Conservation (phyloP, 2,329 filamentous ascomycete genomes). For the Hymenoscyphus albidus region DNA sequence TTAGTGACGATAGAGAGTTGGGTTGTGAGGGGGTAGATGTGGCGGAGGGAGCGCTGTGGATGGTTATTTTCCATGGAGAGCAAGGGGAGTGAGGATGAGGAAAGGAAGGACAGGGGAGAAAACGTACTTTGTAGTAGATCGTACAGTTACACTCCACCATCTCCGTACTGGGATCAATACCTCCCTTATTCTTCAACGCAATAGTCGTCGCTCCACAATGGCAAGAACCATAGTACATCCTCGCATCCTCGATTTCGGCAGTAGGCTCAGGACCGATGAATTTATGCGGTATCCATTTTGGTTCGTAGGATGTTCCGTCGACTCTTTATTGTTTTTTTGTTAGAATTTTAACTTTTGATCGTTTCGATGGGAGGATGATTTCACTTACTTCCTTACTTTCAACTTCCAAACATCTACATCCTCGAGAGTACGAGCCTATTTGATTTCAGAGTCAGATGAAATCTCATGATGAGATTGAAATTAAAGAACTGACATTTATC, state of each 20-base stretch:
- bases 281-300: conserved; percentile 14
- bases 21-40: not conserved
- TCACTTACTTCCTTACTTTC: conserved; percentile 14
- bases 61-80: not conserved
- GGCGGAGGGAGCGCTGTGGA: conserved; percentile 2
- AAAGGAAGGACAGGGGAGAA: not conserved
- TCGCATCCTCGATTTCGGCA: conserved; percentile 18
- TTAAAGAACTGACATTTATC: conserved; percentile 41
- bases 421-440: conserved; percentile 20
- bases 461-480: not conserved
- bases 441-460: not conserved
- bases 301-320: conserved; percentile 20
- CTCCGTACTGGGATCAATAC: conserved; percentile 7
- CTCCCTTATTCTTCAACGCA: conserved; percentile 20
- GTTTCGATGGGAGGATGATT: not conserved
- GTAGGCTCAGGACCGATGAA: conserved; percentile 18
- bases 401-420: conserved; percentile 23
- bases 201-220: conserved; percentile 24
- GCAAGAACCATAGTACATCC: conserved; percentile 26
- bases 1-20: conserved; percentile 2
- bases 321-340: conserved; percentile 7
- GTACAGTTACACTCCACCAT: conserved; percentile 27
- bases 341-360: not conserved
- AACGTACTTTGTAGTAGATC: conserved; percentile 7
- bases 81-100: not conserved